Evolutionary conservation across 163 green algal genomes (phyloP).

Genomic region (Scenedesmus sp.): DNA sequence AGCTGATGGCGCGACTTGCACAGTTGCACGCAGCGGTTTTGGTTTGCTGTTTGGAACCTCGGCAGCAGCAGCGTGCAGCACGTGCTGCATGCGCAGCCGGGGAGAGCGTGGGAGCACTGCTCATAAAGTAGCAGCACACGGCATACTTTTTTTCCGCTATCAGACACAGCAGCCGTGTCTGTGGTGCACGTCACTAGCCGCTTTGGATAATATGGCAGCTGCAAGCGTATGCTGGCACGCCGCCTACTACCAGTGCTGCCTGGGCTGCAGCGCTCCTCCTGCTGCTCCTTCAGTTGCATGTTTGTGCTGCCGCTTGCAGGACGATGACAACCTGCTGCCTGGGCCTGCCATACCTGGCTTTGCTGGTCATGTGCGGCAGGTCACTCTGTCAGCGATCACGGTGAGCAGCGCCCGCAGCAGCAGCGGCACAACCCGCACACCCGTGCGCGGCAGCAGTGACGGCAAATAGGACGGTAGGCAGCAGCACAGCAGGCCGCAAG

Average conservation of each 20-base stretch:
- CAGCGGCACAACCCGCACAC: not conserved
- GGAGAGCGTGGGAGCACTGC: not conserved
- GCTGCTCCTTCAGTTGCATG: not conserved
- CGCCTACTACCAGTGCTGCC: not conserved
- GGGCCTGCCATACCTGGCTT: constrained; percentile 26
- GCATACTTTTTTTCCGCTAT: too few species aligned
- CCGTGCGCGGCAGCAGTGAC: not conserved
- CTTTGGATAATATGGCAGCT: too few species aligned
- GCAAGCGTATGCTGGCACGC: too few species aligned
- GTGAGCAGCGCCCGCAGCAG: not conserved
- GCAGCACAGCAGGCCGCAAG: not conserved
- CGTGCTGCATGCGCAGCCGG: too few species aligned
- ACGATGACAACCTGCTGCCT: not conserved
- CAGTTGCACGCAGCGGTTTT: too few species aligned
- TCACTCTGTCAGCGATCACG: constrained; percentile 43
- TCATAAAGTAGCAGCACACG: not conserved
- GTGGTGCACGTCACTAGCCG: not conserved
- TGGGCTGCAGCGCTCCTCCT: not conserved
- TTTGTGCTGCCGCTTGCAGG: not conserved
- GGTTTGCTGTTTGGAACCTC: too few species aligned
- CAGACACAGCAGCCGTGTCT: not conserved
- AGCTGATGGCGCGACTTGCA: too few species aligned
- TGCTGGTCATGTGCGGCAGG: not conserved
- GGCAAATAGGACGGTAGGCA: not conserved
- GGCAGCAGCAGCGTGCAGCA: too few species aligned